Evolutionary conservation across 257 asterid species (phyloP), one percentile per base, ranked within the genome.

Genomic region (Rubia yunnanensis): DNA sequence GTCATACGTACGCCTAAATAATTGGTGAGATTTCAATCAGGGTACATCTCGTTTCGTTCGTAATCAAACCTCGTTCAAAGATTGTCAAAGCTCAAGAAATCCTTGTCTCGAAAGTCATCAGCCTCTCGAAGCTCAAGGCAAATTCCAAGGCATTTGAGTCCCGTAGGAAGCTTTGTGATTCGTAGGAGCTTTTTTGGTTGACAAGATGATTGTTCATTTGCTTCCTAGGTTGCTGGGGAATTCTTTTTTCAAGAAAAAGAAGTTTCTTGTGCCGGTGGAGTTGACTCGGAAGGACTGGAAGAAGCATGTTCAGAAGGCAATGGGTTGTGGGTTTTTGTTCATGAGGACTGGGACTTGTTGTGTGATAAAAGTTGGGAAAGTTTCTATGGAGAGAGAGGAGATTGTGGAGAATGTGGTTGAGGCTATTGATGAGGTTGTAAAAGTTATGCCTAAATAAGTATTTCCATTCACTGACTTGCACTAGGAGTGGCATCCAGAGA

Each of bases 161-260:
- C n/a, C n/a, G n/a, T n/a, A n/a, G n/a, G n/a, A n/a, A n/a, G 77
- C 83, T 92, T 15, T 92, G 92, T 65, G 86, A 84, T 44, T 87
- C 96, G 5, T 89, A 80, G 66, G 90, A 84, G 70, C 10, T 87
- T 72, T 92, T 92, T 41, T 63, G 68, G 96, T 83, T 27, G 96
- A 89, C 46, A 92, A 85, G 24, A 77, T 92, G 88, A 70, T 87
- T 35, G 92, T 87, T 30, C 96, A 85, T 69, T 73, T 92, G 82
- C 74, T 89, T 74, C 98, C 97, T 14, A 92, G 81, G 86, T 77
- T 92, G 73, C 18, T 89, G 23, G 98, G 96, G 1, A 88, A 85
- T 77, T 75, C 73, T 67, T 87, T 92, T 62, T 92, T 87, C 74
- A 79, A 77, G 86, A 89, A 89, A 41, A 92, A 86, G 89, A 92